A percentile compares a stretch with the other conserved stretches of the same genome.
These are phyloP conservation scores for Claviceps maximensis DNA, from an alignment of 2,329 filamentous ascomycete genomes.

Conservation along the genomic window DNA sequence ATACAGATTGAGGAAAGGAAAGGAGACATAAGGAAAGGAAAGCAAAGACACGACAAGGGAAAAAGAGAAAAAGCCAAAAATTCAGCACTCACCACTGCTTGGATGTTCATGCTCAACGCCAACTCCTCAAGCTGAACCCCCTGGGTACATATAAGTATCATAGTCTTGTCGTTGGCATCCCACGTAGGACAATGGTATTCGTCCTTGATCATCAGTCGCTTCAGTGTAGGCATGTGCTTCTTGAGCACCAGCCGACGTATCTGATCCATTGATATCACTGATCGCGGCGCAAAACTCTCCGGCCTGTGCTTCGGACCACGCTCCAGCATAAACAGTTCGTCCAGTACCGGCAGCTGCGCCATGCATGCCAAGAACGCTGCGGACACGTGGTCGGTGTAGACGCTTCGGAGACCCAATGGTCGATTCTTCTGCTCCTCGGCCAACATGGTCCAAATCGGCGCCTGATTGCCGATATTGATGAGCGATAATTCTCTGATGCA, in stretches of 20 bases:
- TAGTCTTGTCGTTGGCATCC: slow-evolving; percentile 43
- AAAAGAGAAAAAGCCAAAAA: neutral
- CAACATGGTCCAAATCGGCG: slow-evolving; percentile 44
- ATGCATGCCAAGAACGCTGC: slow-evolving; percentile 39
- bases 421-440: slow-evolving; percentile 37
- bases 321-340: slow-evolving; percentile 49
- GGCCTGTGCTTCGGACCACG: slow-evolving; percentile 36
- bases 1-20: slow-evolving; percentile 6
- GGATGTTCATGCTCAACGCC: slow-evolving; percentile 39
- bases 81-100: slow-evolving; percentile 33
- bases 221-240: slow-evolving; percentile 42
- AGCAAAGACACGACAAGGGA: neutral
- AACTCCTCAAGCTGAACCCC: slow-evolving; percentile 41
- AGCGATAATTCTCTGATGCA: slow-evolving; percentile 44
- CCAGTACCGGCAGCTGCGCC: slow-evolving; percentile 36
- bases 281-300: slow-evolving; percentile 38
- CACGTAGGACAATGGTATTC: slow-evolving; percentile 34
- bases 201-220: slow-evolving; percentile 48
- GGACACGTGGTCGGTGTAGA: slow-evolving; percentile 52
- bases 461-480: slow-evolving; percentile 50
- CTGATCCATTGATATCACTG: slow-evolving; percentile 38
- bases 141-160: slow-evolving; percentile 37
- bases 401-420: slow-evolving; percentile 39
- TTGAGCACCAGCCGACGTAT: slow-evolving; percentile 44
- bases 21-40: neutral